These are phyloP conservation scores for Dichotomopilus funicola DNA, from an alignment of 2,329 filamentous ascomycete genomes.

Conservation along the genomic window DNA sequence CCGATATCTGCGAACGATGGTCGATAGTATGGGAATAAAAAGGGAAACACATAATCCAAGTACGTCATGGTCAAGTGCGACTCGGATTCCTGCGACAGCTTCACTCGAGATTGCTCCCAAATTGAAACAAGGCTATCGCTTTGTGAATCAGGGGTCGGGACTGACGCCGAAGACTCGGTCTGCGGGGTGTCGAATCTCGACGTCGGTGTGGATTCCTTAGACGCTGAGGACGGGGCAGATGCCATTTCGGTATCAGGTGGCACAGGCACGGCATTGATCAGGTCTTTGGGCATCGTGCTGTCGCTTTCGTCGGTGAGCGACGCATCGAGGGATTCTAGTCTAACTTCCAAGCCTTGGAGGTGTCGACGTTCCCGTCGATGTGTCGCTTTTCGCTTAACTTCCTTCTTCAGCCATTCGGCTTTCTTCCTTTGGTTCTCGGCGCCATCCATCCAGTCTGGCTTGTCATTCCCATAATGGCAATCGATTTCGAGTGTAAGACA, in stretches of 20 bases:
- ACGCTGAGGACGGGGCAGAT: neutral
- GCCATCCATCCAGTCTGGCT: conserved; percentile 54
- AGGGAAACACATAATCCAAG: conserved; percentile 55
- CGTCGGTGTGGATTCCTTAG: neutral
- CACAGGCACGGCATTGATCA: neutral
- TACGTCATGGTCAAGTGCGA: conserved; percentile 48
- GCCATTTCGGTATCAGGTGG: neutral
- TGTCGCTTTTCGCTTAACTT: conserved; percentile 49
- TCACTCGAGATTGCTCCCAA: neutral
- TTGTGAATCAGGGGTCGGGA: neutral
- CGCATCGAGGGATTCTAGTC: conserved; percentile 25
- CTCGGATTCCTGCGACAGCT: conserved; percentile 20
- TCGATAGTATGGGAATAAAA: conserved; percentile 57
- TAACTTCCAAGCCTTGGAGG: conserved; percentile 35
- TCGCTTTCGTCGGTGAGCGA: conserved; percentile 18
- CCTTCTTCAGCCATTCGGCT: conserved; percentile 47
- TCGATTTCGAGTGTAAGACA: conserved; percentile 50
- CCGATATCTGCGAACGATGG: conserved; percentile 51
- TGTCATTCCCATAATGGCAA: conserved; percentile 46
- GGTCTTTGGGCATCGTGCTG: neutral
- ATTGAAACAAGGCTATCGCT: neutral
- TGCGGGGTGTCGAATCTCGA: neutral
- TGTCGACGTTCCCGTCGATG: conserved; percentile 45
- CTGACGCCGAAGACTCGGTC: conserved; percentile 1
- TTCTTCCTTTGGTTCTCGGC: conserved; percentile 43